These are phyloP conservation scores for Tephrocybe rancida DNA, from an alignment of 768 basidiomycete species.

Conservation along the genomic window DNA sequence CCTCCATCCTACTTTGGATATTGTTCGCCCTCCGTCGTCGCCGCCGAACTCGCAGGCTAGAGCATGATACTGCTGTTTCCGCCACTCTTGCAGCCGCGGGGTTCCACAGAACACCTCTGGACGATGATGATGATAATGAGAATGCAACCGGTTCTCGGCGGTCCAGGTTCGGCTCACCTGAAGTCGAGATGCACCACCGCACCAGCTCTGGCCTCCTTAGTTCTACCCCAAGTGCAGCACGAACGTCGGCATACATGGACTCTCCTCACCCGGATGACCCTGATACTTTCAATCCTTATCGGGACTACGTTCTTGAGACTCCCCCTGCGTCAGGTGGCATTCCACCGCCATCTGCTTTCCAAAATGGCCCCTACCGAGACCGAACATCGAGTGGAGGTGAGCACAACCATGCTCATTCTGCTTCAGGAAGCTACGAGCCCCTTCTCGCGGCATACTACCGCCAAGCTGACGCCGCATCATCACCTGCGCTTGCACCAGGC, in stretches of 20 bases:
- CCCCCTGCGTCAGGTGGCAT: constrained; percentile 38
- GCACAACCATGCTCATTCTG: constrained; percentile 36
- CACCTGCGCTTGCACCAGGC: constrained; percentile 23
- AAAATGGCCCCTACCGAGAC: constrained; percentile 31
- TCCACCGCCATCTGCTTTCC: constrained; percentile 40
- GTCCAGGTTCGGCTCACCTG: constrained; percentile 28
- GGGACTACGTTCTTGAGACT: constrained; percentile 39
- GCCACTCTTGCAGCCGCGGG: constrained; percentile 74
- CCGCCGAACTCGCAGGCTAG: constrained; percentile 59
- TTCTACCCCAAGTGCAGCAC: constrained; percentile 29
- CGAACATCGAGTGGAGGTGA: constrained; percentile 31
- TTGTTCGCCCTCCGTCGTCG: constrained; percentile 72
- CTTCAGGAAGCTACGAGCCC: constrained; percentile 63
- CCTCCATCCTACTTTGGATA: constrained; percentile 67
- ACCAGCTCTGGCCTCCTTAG: constrained; percentile 37
- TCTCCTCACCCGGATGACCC: constrained; percentile 35
- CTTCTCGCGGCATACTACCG: constrained; percentile 50
- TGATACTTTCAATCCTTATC: constrained; percentile 54
- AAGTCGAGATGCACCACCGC: constrained; percentile 43
- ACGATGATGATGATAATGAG: constrained; percentile 54
- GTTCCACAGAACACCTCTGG: constrained; percentile 65
- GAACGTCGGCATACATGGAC: constrained; percentile 40
- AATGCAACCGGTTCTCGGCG: constrained; percentile 22
- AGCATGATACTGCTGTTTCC: constrained; percentile 72
- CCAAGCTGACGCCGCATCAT: constrained; percentile 12